phyloP scores from a whole-genome alignment of 805 yeast genomes.

The Suhomyces xylopsoci region DNA sequence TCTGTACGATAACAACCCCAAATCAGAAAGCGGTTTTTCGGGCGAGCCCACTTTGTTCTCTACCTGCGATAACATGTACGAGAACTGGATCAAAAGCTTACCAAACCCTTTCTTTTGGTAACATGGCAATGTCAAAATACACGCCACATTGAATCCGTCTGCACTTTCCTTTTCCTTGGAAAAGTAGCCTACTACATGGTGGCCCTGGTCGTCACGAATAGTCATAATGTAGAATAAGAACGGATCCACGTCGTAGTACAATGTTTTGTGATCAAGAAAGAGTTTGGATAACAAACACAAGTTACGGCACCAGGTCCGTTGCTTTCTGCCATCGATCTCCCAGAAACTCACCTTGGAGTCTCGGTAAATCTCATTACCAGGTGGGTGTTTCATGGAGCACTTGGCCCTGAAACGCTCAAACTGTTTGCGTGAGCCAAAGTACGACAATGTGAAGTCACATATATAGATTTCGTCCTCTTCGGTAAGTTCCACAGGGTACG shows the following conservation, averaged over 20 bases:
- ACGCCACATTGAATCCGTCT: slow-evolving; percentile 93
- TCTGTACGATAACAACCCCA: slow-evolving; percentile 89
- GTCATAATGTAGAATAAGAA: slow-evolving; percentile 96
- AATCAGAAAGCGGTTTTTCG: slow-evolving; percentile 93
- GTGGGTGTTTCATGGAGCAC: slow-evolving; percentile 91
- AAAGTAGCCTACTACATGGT: slow-evolving; percentile 93
- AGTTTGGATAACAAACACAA: slow-evolving; percentile 85
- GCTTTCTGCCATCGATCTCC: slow-evolving; percentile 96
- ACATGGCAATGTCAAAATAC: slow-evolving; percentile 93
- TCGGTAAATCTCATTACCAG: slow-evolving; percentile 95
- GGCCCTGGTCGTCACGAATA: slow-evolving; percentile 81
- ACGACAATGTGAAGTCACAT: slow-evolving; percentile 86
- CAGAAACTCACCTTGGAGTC: slow-evolving; percentile 91
- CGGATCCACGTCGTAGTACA: slow-evolving; percentile 97
- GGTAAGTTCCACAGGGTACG: slow-evolving; percentile 91
- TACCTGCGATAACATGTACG: slow-evolving; percentile 82
- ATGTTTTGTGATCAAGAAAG: slow-evolving; percentile 91
- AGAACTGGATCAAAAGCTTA: slow-evolving; percentile 84
- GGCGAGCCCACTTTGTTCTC: slow-evolving; percentile 95
- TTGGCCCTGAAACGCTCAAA: slow-evolving; percentile 89
- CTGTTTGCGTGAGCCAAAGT: slow-evolving; percentile 85
- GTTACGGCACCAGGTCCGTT: slow-evolving; percentile 96
- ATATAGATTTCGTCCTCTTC: slow-evolving; percentile 88
- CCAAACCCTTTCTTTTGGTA: slow-evolving; percentile 96
- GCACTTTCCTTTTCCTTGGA: slow-evolving; percentile 97